Conservation (phyloP, 2,329 filamentous ascomycete genomes). For the Alternaria sp. region DNA sequence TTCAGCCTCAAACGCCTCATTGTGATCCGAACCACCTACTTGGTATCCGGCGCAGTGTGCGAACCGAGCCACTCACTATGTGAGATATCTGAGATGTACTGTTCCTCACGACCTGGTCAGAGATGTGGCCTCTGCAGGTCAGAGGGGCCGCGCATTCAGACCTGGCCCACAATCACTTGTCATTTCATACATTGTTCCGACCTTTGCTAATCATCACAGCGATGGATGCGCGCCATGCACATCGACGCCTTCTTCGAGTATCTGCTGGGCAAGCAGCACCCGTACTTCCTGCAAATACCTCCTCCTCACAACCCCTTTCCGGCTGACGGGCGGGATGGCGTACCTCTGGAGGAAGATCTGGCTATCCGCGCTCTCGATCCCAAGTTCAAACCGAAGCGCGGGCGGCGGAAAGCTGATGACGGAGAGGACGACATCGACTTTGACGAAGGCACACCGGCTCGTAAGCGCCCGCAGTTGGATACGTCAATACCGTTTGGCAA, state of each 20-base stretch:
- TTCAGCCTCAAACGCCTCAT: constrained; percentile 6
- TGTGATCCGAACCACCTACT: constrained; percentile 6
- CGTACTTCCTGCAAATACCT: constrained; percentile 81
- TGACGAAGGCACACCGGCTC: constrained; percentile 45
- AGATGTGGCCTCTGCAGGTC: background rate
- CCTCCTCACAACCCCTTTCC: constrained; percentile 66
- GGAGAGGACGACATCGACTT: constrained; percentile 62
- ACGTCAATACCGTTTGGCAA: constrained; percentile 53
- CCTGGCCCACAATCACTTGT: background rate
- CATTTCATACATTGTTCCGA: background rate
- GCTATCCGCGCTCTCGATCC: constrained; percentile 84
- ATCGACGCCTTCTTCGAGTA: constrained; percentile 95
- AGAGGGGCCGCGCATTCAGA: background rate
- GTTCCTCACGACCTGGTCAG: background rate
- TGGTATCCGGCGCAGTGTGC: constrained; percentile 6
- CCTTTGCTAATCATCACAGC: constrained; percentile 54
- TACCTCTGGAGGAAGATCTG: constrained; percentile 85
- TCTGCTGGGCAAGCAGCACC: constrained; percentile 75
- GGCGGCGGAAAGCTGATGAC: constrained; percentile 67
- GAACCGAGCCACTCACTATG: constrained; percentile 5
- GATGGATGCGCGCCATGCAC: constrained; percentile 98
- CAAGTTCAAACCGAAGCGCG: constrained; percentile 69
- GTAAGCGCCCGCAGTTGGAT: constrained; percentile 69
- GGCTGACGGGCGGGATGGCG: constrained; percentile 75
- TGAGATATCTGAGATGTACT: background rate